Percentiles rank a stretch among this genome's conserved stretches.
Evolutionary conservation across 305 asterid genomes (phyloP).

Genomic region (Fraxinus sp.): DNA sequence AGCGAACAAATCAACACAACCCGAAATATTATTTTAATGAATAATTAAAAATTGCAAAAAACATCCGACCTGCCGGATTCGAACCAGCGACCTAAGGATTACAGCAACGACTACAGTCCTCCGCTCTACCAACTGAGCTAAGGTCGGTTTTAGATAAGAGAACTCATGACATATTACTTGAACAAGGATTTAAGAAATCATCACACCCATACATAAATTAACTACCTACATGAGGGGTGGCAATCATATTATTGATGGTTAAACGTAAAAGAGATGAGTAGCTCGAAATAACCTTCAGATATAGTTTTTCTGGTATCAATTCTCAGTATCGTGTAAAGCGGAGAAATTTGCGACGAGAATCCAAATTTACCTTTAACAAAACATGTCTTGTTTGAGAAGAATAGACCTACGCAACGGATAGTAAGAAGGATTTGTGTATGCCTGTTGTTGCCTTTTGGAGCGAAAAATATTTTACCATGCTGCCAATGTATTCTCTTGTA

Average conservation of each 20-base stretch:
- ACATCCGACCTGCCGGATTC: constrained; percentile 92
- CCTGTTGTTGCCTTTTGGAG: not conserved
- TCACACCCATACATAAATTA: no score
- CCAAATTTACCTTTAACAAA: not conserved
- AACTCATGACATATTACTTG: no score
- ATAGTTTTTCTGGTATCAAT: not conserved
- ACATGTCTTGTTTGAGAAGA: not conserved
- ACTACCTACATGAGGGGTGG: not conserved
- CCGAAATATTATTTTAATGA: not conserved
- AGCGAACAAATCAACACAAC: not conserved
- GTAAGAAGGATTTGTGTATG: not conserved
- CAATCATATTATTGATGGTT: not conserved
- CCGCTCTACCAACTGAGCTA: constrained; percentile 99
- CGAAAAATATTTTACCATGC: not conserved
- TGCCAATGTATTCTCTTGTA: not conserved
- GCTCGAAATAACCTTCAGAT: not conserved
- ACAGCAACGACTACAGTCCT: constrained; percentile 77
- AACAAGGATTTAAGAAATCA: no score
- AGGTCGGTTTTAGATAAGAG: constrained; percentile 52
- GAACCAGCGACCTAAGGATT: constrained; percentile 97
- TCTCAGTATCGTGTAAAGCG: no score
- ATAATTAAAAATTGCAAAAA: no score
- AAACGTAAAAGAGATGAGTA: not conserved
- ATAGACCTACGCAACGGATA: not conserved
- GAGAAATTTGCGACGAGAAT: no score